These are phyloP conservation scores for Colletotrichum tabaci DNA, from an alignment of 2,329 filamentous ascomycete genomes.

Conservation along the genomic window DNA sequence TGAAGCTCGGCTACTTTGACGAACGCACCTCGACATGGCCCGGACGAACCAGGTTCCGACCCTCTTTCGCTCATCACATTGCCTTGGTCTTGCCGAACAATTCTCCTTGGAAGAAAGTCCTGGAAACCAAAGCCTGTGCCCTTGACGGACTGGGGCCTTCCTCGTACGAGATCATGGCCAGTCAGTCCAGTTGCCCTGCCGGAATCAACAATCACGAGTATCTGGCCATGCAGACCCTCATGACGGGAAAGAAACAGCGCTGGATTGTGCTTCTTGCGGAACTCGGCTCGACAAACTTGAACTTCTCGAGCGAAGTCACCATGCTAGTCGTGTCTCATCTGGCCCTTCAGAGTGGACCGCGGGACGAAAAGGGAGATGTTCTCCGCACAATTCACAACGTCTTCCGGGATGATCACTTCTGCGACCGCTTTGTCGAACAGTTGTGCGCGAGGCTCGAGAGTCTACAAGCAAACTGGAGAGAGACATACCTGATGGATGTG, in stretches of 20 bases:
- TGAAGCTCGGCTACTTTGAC: conserved; percentile 66
- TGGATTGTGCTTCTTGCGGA: conserved; percentile 67
- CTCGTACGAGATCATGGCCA: conserved; percentile 69
- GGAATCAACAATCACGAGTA: conserved; percentile 67
- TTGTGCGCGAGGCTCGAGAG: conserved; percentile 58
- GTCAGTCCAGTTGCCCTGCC: conserved; percentile 62
- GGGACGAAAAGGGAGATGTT: conserved; percentile 43
- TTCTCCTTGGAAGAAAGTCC: conserved; percentile 54
- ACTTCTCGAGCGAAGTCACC: conserved; percentile 70
- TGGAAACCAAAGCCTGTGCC: conserved; percentile 47
- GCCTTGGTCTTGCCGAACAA: conserved; percentile 52
- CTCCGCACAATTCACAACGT: conserved; percentile 64
- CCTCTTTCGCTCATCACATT: conserved; percentile 64
- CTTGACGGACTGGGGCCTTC: conserved; percentile 58
- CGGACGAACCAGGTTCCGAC: conserved; percentile 44
- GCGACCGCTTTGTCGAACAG: conserved; percentile 61
- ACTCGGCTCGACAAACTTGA: conserved; percentile 68
- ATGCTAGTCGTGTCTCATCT: conserved; percentile 66
- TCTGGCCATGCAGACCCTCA: conserved; percentile 63
- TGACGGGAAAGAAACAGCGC: conserved; percentile 61
- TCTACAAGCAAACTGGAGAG: conserved; percentile 71
- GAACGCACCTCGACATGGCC: conserved; percentile 55
- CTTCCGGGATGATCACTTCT: conserved; percentile 67
- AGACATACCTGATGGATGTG: conserved; percentile 70
- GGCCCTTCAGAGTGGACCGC: conserved; percentile 69